Evolutionary conservation across 495 filamentous ascomycete genomes (phyloP).

Genomic region (Penicillium argentinense): DNA sequence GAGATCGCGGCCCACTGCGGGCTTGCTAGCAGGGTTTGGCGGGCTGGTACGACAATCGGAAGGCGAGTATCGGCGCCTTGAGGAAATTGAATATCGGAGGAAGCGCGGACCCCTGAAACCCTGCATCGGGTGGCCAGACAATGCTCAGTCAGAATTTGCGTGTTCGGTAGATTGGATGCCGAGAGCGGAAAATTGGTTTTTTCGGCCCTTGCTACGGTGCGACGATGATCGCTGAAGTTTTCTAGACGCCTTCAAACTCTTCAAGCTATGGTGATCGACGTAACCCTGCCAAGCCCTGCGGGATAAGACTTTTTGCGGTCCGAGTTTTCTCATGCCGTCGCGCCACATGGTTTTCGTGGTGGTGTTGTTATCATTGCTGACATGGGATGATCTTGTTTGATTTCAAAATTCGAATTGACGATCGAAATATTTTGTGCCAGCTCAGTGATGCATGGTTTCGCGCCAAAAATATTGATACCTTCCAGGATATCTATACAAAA

Average conservation of each 20-base stretch:
- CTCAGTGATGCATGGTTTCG: too few species aligned
- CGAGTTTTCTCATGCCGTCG: slow-evolving; percentile 1
- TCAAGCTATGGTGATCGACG: background rate
- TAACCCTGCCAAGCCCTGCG: slow-evolving; percentile 4
- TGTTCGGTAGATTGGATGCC: background rate
- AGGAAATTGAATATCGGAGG: slow-evolving; percentile 1
- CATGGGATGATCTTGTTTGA: background rate
- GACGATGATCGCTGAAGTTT: slow-evolving; percentile 7
- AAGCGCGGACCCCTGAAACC: background rate
- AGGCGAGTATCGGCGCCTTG: slow-evolving; percentile 8
- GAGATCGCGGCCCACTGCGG: slow-evolving; percentile 11
- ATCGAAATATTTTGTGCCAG: too few species aligned
- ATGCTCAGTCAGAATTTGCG: background rate
- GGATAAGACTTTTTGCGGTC: slow-evolving; percentile 15
- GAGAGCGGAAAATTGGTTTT: slow-evolving; percentile 1
- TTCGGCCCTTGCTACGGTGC: background rate
- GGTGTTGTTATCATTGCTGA: too few species aligned
- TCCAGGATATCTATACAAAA: too few species aligned
- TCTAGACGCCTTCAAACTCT: background rate
- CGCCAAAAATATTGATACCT: too few species aligned
- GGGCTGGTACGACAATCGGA: background rate
- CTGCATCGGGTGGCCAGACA: background rate
- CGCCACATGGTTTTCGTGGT: slow-evolving; percentile 4
- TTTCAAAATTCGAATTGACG: background rate
- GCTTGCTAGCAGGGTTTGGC: slow-evolving; percentile 8